Evolutionary conservation across 169 alveolate species (phyloP).

Genomic region (Amoebophrya sp.): DNA sequence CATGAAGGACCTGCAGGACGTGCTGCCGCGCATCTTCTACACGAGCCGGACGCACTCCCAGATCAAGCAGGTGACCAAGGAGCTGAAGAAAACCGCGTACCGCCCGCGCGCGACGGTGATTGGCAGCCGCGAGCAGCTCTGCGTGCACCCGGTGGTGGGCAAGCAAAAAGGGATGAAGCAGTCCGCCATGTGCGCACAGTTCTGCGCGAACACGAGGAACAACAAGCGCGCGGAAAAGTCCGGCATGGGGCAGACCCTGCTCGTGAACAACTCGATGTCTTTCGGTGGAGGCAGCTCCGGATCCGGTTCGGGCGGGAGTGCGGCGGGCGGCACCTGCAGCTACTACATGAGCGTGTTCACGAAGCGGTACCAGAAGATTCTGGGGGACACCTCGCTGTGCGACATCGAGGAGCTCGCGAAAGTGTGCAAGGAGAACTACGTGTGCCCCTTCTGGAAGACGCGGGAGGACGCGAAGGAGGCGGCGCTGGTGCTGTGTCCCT

Average conservation of each 20-base stretch:
- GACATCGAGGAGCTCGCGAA: background rate
- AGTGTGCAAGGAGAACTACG: background rate
- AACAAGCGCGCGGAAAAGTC: background rate
- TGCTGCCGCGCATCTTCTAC: too few species aligned
- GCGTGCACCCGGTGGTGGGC: too few species aligned
- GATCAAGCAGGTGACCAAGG: too few species aligned
- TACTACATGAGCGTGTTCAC: background rate
- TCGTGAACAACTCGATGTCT: too few species aligned
- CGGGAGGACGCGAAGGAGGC: background rate
- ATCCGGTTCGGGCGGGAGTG: background rate
- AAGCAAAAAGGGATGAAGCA: background rate
- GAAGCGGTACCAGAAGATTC: background rate
- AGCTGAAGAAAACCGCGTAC: too few species aligned
- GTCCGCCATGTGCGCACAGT: background rate
- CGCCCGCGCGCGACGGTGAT: too few species aligned
- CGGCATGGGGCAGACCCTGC: too few species aligned
- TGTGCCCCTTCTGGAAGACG: background rate
- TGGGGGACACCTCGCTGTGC: background rate
- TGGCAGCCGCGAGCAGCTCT: too few species aligned
- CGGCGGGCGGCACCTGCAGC: background rate
- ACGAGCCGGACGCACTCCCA: too few species aligned
- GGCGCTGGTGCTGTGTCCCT: slow-evolving; percentile 55
- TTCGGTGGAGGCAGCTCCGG: too few species aligned
- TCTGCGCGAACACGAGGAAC: background rate
- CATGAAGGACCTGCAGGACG: too few species aligned